Evolutionary conservation across 371 early-diverging fungal genomes (phyloP), one percentile per base, ranked within the genome.

Genomic region (Apophysomyces ossiformis): DNA sequence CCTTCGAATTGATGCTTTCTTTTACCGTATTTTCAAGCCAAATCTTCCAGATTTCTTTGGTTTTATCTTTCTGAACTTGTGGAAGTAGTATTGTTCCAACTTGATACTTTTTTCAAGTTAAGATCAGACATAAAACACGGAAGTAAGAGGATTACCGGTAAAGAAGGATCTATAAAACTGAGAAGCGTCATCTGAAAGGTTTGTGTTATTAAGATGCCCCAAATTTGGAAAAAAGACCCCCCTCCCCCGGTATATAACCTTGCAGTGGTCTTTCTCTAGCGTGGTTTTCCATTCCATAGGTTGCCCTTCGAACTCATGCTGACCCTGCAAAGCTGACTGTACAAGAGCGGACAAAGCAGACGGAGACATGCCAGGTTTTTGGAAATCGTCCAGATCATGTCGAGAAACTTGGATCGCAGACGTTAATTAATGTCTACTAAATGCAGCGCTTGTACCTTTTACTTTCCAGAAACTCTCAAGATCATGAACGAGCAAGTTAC

Each of bases 1-100:
- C 67, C 67, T 58, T 60, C 11, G 35, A 18, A 1, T 36, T 18
- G 13, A 26, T 13, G 18, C 57, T 54, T 56, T 66, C 61, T n/a
- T 37, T n/a, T 2, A 61, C 58, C n/a, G 61, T 61, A 43, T 61
- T 56, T 26, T 66, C 67, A 50, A 66, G 37, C 67, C 67, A 66
- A 13, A 37, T 21, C 11, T 13, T 21, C 44, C 60, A 41, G 16
- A 66, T 21, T 7, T 61, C 26, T 44, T 61, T 60, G 11, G 54
- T 26, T n/a, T 26, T 26, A 26, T 21, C 38, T n/a, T 47, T 35
- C 2, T 61, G 35, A 11, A 66, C 61, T 26, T 13, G 15, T 4
- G 50, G 61, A 11, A 66, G 18, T 9, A 39, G 5, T 26, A 66
- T n/a, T 5, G 35, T 43, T 5, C 67, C 67, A 9, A 66, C 12